Evolutionary conservation across 768 basidiomycete genomes (phyloP).

Genomic region (Favolaschia claudopus): DNA sequence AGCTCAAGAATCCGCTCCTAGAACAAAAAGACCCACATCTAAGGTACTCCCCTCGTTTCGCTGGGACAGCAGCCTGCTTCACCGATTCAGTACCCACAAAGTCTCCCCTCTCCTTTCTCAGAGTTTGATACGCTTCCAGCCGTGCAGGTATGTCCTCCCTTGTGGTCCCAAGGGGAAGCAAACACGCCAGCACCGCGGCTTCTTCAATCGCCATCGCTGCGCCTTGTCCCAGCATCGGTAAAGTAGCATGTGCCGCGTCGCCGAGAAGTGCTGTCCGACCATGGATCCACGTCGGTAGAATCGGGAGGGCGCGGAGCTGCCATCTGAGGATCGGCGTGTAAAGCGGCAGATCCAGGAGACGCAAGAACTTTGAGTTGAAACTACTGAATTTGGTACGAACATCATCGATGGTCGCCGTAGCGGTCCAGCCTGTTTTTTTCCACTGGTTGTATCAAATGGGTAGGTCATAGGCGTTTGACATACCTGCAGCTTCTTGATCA

Average conservation of each 20-base stretch:
- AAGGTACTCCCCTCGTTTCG: slow-evolving; percentile 5
- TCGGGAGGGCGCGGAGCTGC: slow-evolving; percentile 12
- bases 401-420: slow-evolving; percentile 3
- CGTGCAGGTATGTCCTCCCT: slow-evolving; percentile 8
- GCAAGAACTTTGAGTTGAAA: slow-evolving; percentile 22
- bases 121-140: slow-evolving; percentile 14
- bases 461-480: background rate
- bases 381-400: background rate
- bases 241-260: slow-evolving; percentile 32
- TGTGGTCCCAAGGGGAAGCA: slow-evolving; percentile 11
- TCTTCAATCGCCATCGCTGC: slow-evolving; percentile 37
- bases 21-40: background rate
- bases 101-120: slow-evolving; percentile 21
- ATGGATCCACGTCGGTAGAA: slow-evolving; percentile 20
- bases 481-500: slow-evolving; percentile 5
- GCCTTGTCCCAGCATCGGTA: slow-evolving; percentile 32
- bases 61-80: slow-evolving; percentile 3
- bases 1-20: background rate
- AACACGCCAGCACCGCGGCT: slow-evolving; percentile 7
- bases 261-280: slow-evolving; percentile 12
- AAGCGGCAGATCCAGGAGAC: slow-evolving; percentile 13
- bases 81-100: slow-evolving; percentile 13
- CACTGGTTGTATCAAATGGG: background rate
- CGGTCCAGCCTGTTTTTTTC: slow-evolving; percentile 9
- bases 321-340: slow-evolving; percentile 3